Evolutionary conservation across 202 grass and related monocot species (phyloP).

Genomic region (Zizania palustris): DNA sequence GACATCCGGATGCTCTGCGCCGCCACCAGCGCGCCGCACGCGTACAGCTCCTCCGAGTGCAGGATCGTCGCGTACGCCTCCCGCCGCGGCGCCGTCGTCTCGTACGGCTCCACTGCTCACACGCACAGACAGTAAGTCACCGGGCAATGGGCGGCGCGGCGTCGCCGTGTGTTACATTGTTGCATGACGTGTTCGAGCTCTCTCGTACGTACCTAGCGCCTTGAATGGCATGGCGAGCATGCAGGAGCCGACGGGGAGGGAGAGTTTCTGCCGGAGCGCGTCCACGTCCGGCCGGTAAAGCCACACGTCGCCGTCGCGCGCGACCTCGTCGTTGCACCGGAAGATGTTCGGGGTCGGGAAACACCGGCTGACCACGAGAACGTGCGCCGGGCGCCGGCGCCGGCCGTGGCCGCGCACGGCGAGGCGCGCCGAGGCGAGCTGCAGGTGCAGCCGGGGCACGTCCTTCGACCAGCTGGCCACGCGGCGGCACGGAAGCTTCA

Average conservation of each 20-base stretch:
- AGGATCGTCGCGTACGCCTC: constrained; percentile 75
- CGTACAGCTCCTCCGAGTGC: constrained; percentile 64
- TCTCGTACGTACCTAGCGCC: constrained; percentile 40
- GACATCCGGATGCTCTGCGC: constrained; percentile 58
- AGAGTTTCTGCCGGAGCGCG: constrained; percentile 56
- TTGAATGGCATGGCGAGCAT: constrained; percentile 64
- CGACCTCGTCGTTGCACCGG: constrained; percentile 56
- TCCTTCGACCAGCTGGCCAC: constrained; percentile 69
- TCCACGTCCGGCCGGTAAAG: constrained; percentile 53
- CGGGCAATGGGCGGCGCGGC: neutral
- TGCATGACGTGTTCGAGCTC: neutral
- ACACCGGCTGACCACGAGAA: constrained; percentile 66
- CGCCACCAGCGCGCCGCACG: constrained; percentile 60
- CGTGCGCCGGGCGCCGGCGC: constrained; percentile 39
- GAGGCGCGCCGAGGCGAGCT: constrained; percentile 45
- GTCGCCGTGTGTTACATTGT: neutral
- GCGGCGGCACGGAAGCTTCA: constrained; percentile 74
- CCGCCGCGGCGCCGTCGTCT: neutral
- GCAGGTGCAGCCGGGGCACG: constrained; percentile 72
- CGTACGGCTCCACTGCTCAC: neutral
- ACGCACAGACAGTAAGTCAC: neutral
- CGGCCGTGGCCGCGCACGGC: neutral
- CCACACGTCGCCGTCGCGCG: constrained; percentile 63
- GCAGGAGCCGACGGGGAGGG: constrained; percentile 77
- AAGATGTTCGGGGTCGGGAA: constrained; percentile 73